These are phyloP conservation scores for Coemansia sp. DNA, from an alignment of 192 early-diverging fungal species.

Conservation along the genomic window DNA sequence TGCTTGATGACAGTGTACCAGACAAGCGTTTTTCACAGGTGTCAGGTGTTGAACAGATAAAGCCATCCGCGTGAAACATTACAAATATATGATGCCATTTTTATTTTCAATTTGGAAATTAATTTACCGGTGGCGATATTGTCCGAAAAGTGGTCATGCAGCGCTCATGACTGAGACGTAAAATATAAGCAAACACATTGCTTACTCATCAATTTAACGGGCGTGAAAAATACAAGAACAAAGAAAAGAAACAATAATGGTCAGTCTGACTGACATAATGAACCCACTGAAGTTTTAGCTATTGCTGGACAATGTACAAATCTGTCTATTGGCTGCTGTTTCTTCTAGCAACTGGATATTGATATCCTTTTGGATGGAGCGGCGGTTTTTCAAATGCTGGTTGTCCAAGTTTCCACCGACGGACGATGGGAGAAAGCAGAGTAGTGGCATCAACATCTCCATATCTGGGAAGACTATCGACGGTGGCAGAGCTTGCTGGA, in stretches of 20 bases:
- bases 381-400: conserved; percentile 47
- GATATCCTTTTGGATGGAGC: conserved; percentile 22
- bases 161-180: no score
- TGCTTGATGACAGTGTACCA: no score
- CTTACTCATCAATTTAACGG: no score
- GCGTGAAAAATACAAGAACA: background rate
- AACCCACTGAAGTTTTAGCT: background rate
- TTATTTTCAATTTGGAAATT: background rate
- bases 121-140: background rate
- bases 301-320: no score
- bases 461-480: conserved; percentile 25
- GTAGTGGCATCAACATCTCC: conserved; percentile 12
- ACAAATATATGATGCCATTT: background rate
- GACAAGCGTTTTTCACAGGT: no score
- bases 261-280: background rate
- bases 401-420: conserved; percentile 37
- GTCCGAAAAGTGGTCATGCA: background rate
- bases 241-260: background rate
- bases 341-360: background rate
- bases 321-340: background rate
- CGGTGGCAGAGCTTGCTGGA: background rate
- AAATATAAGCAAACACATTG: no score
- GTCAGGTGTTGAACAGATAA: no score
- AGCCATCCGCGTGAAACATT: background rate
- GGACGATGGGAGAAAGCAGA: conserved; percentile 29